Percentiles rank a stretch among this genome's conserved stretches.
Conservation (phyloP, 805 yeast species). For the Brettanomyces anomalus region DNA sequence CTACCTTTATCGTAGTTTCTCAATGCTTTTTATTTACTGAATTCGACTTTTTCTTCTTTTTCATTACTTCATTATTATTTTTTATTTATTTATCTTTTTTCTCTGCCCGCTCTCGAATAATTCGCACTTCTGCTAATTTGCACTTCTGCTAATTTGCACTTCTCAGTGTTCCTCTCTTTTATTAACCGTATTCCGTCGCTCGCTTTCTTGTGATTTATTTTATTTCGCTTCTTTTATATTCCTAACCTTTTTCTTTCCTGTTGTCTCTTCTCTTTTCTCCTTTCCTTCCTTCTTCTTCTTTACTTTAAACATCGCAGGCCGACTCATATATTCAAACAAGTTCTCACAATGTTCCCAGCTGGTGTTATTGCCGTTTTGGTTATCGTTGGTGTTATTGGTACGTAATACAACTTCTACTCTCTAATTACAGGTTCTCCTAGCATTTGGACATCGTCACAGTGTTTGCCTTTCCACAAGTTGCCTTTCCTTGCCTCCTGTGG, state of each 20-base stretch:
- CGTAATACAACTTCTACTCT: conserved; percentile 4
- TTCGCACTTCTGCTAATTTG: not conserved
- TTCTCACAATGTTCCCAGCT: conserved; percentile 45
- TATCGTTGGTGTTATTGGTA: conserved; percentile 39
- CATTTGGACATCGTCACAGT: too few relatives aligned
- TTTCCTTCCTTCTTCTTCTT: too few relatives aligned
- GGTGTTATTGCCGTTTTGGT: conserved; percentile 58
- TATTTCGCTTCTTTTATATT: not conserved
- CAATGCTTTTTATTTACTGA: not conserved
- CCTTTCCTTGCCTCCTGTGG: too few relatives aligned
- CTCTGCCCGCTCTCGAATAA: not conserved
- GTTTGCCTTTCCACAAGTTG: too few relatives aligned
- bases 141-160: not conserved
- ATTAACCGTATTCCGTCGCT: not conserved
- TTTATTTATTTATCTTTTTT: not conserved
- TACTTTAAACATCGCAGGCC: not conserved
- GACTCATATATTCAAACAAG: not conserved
- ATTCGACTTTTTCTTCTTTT: not conserved
- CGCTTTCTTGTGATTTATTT: not conserved
- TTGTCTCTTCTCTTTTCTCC: not conserved
- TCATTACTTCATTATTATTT: not conserved
- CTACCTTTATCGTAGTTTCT: not conserved
- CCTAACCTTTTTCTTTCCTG: not conserved
- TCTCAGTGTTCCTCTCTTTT: too few relatives aligned
- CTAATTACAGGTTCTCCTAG: too few relatives aligned